A percentile compares a stretch with the other conserved stretches of the same genome.
These are phyloP conservation scores for Puccinia polysora DNA, from an alignment of 1,284 basidiomycete genomes.

Conservation along the genomic window DNA sequence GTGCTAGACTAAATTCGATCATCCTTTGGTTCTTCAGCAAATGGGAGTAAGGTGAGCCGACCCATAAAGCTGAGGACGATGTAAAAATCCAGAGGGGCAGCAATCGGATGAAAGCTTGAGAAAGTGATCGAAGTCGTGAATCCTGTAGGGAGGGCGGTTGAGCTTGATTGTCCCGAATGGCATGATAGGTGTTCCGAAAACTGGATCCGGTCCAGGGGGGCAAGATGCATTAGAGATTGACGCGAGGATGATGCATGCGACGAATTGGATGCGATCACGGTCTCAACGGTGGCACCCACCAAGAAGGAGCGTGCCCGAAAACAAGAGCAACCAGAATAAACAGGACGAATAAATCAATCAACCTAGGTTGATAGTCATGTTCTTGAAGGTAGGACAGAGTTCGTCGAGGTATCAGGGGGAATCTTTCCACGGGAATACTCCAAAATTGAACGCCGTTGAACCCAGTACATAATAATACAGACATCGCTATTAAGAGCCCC, in stretches of 20 bases:
- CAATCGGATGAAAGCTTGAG: constrained; percentile 28
- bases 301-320: constrained; percentile 38
- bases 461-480: constrained; percentile 19
- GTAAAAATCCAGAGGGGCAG: constrained; percentile 21
- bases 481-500: constrained; percentile 41
- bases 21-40: constrained; percentile 31
- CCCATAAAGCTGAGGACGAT: constrained; percentile 26
- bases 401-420: neutral
- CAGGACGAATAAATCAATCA: constrained; percentile 31
- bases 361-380: constrained; percentile 11
- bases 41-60: constrained; percentile 28
- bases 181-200: constrained; percentile 29
- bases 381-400: constrained; percentile 8
- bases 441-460: constrained; percentile 30
- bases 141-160: constrained; percentile 8
- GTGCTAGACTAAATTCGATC: constrained; percentile 26
- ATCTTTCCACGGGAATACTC: constrained; percentile 12
- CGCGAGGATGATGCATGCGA: no score
- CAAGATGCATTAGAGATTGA: neutral
- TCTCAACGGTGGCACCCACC: neutral
- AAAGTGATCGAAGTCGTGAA: constrained; percentile 2
- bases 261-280: no score
- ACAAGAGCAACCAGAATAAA: constrained; percentile 38
- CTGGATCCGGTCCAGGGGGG: neutral
- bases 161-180: constrained; percentile 7